Percentiles rank a stretch among this genome's conserved stretches.
Conservation (phyloP, 805 yeast genomes). For the Monosporozyma aquatica region DNA sequence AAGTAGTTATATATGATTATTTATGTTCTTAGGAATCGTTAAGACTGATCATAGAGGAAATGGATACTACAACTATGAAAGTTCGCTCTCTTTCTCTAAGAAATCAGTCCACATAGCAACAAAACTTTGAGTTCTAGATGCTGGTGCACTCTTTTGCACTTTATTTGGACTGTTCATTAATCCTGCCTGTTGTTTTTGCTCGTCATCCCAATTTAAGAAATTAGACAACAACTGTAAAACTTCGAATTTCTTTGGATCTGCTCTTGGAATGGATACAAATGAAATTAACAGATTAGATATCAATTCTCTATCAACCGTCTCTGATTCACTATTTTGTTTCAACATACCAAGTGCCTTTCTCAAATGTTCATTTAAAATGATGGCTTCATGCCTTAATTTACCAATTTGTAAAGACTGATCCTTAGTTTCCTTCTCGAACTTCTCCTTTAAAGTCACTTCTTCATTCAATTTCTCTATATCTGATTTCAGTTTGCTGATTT, state of each 20-base stretch:
- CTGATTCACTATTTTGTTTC: slow-evolving; percentile 66
- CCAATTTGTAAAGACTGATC: slow-evolving; percentile 77
- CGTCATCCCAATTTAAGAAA: slow-evolving; percentile 82
- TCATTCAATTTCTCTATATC: slow-evolving; percentile 18
- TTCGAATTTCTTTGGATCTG: slow-evolving; percentile 91
- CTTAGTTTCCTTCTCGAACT: slow-evolving; percentile 46
- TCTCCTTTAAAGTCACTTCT: slow-evolving; percentile 20
- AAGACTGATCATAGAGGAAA: background rate
- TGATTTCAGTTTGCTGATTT: slow-evolving; percentile 19
- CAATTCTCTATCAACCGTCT: slow-evolving; percentile 78
- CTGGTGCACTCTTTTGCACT: slow-evolving; percentile 12
- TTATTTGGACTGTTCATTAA: slow-evolving; percentile 27
- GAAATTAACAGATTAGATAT: slow-evolving; percentile 79
- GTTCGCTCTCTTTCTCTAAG: slow-evolving; percentile 59
- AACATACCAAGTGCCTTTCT: slow-evolving; percentile 86
- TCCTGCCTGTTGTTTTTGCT: slow-evolving; percentile 68
- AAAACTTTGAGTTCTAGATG: slow-evolving; percentile 44
- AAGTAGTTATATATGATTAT: background rate
- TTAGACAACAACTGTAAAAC: slow-evolving; percentile 78
- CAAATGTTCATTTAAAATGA: slow-evolving; percentile 84
- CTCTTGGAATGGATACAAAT: slow-evolving; percentile 79
- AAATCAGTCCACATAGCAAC: slow-evolving; percentile 75
- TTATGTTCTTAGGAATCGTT: slow-evolving; percentile 6
- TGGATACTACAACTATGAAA: background rate
- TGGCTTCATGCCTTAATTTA: slow-evolving; percentile 88